phyloP scores from a whole-genome alignment of 306 rosid genomes.

The Castanea sativa region DNA sequence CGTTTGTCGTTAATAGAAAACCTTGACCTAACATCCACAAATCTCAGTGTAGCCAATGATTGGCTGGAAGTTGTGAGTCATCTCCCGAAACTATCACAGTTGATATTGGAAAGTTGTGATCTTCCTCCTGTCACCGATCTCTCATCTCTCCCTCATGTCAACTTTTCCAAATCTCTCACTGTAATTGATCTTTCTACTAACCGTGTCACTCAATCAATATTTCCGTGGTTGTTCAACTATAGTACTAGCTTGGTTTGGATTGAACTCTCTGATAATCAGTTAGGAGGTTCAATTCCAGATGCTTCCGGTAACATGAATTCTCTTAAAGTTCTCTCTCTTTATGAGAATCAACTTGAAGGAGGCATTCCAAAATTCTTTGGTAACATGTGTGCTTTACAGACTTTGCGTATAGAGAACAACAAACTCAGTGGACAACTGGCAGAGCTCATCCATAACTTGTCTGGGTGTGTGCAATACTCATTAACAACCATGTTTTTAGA shows the following conservation, averaged over 20 bases:
- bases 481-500: background rate
- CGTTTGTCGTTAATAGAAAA: too few species aligned
- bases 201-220: background rate
- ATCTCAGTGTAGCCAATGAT: too few species aligned
- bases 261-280: background rate
- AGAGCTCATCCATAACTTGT: conserved; percentile 8
- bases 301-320: conserved; percentile 20
- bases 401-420: background rate
- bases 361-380: conserved; percentile 19
- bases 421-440: background rate
- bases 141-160: background rate
- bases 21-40: too few species aligned
- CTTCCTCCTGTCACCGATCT: background rate
- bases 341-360: conserved; percentile 1
- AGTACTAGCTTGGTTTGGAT: background rate
- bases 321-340: background rate
- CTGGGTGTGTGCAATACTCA: conserved; percentile 5
- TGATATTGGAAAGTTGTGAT: accelerated
- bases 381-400: conserved; percentile 8
- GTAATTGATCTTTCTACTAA: background rate
- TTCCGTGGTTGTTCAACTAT: conserved; percentile 15
- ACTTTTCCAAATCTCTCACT: background rate
- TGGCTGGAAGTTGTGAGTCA: too few species aligned
- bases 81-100: background rate
- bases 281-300: conserved; percentile 25